Conservation (phyloP, 331 rosid species). For the Ulmus americana region DNA sequence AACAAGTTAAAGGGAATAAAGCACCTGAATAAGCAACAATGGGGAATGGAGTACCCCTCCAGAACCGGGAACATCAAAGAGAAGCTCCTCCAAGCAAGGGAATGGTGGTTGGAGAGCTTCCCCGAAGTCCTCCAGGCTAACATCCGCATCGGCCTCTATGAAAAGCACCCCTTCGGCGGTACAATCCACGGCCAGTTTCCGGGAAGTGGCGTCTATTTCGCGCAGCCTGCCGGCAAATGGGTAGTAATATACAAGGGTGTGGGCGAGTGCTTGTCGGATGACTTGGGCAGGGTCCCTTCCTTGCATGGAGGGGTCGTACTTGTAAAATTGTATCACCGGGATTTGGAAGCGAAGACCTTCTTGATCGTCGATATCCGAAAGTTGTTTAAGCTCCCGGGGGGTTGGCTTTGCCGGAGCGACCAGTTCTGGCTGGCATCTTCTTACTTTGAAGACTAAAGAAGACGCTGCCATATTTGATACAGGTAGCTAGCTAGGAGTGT, state of each 20-base stretch:
- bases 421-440: slow-evolving; percentile 20
- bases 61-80: slow-evolving; percentile 27
- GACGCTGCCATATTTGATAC: background rate
- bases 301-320: slow-evolving; percentile 19
- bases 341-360: slow-evolving; percentile 29
- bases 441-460: slow-evolving; percentile 18
- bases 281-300: slow-evolving; percentile 30
- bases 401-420: slow-evolving; percentile 27
- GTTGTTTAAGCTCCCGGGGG: slow-evolving; percentile 26
- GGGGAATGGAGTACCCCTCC: slow-evolving; percentile 20
- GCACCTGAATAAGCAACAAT: slow-evolving; percentile 26
- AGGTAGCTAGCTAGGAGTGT: background rate
- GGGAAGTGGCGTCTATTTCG: slow-evolving; percentile 9
- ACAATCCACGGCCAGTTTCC: slow-evolving; percentile 31
- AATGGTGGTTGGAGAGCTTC: slow-evolving; percentile 30
- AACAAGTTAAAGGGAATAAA: background rate
- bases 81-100: slow-evolving; percentile 32
- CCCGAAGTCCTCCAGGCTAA: slow-evolving; percentile 12
- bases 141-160: slow-evolving; percentile 31
- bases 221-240: slow-evolving; percentile 34
- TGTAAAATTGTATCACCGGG: slow-evolving; percentile 25
- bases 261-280: slow-evolving; percentile 22
- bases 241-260: slow-evolving; percentile 28
- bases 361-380: slow-evolving; percentile 35
- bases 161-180: slow-evolving; percentile 31